Evolutionary conservation across 176 grass and related monocot genomes (phyloP).

Genomic region (Bolboschoenus planiculmis): DNA sequence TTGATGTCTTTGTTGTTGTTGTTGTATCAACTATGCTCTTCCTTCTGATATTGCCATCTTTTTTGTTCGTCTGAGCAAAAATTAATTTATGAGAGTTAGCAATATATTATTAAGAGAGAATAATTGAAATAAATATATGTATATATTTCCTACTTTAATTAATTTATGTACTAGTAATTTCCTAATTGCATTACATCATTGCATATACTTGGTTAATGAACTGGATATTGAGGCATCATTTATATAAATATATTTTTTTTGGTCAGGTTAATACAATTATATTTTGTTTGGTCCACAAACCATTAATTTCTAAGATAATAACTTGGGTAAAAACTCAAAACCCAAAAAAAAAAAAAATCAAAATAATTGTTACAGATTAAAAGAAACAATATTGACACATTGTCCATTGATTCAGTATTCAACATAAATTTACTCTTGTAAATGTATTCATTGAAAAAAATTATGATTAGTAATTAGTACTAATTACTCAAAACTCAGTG

Average conservation of each 20-base stretch:
- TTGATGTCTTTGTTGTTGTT: background rate
- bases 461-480: no score
- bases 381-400: background rate
- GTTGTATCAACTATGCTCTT: background rate
- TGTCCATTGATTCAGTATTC: background rate
- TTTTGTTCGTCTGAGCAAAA: slow-evolving; percentile 6
- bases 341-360: background rate
- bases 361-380: background rate
- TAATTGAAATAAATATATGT: background rate
- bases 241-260: background rate
- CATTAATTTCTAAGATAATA: background rate
- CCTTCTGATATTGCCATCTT: background rate
- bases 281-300: background rate
- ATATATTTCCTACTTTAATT: background rate
- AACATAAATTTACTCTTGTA: no score
- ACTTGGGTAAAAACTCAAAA: background rate
- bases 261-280: background rate
- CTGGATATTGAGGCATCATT: background rate
- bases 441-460: no score
- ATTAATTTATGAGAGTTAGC: background rate
- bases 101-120: background rate
- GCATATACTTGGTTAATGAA: background rate
- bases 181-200: background rate
- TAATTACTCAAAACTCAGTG: background rate
- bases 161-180: background rate